Base-by-base conservation (phyloP, 169 alveolate species). In the Amoebophrya sp. region DNA sequence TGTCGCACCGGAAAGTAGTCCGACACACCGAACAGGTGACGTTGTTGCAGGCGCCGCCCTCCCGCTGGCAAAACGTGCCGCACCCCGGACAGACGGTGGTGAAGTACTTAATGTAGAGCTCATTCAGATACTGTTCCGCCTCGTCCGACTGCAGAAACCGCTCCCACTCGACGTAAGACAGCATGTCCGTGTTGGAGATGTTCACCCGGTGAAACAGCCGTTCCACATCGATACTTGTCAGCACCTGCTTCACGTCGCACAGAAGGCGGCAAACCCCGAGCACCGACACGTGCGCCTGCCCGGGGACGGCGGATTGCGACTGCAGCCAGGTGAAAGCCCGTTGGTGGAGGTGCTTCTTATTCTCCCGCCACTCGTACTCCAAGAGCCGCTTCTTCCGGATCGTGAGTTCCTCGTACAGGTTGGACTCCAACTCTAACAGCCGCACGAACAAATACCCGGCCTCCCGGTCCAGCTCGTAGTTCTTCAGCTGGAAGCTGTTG, bases 321-420 rank as follows among this genome's bases (percentile, higher is more conserved):
- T 66, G 83, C 32, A 66, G 35, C 83, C 83, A 66, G 32, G 83
- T n/a, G 83, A 66, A 66, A 2, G 39, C 12, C 7, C 83, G 83
- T n/a, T 66, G 83, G 10, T 2, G 39, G 35, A 66, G 1, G 83
- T 66, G 29, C 10, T 66, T 66, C 1, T n/a, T 18, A n/a, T 66
- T n/a, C 32, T 66, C 83, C 7, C 83, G 83, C 83, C 83, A 66
- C 35, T 66, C 83, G 66, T 66, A 66, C 83, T 66, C 83, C 38
- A 66, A 25, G 35, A 66, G 83, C 38, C 83, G 83, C 83, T 66
- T 66, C 38, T 25, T 2, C 7, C 83, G 83, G 35, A 66, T 2
- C 32, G 83, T 66, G 29, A 66, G 83, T n/a, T 66, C 83, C 32
- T 66, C 83, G 35, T 66, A 25, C 35, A 66, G 35, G 10, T 2